Conservation (phyloP, 306 rosid genomes). For the Prunus fruticosa region DNA sequence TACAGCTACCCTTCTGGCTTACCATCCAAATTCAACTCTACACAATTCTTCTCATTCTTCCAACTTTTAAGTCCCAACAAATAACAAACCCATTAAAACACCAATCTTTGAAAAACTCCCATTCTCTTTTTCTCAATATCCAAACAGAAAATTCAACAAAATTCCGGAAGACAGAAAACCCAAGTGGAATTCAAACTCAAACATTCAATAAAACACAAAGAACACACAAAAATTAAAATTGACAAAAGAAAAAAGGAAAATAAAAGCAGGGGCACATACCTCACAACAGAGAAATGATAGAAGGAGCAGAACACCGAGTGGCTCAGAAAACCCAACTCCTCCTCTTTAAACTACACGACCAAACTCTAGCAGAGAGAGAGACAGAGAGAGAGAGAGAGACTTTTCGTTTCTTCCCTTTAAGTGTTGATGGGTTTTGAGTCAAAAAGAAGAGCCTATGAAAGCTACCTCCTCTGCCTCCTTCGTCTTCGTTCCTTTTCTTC, state of each 20-base stretch:
- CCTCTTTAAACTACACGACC: conserved; percentile 24
- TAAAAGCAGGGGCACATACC: conserved; percentile 24
- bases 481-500: not conserved
- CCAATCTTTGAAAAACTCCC: conserved; percentile 4
- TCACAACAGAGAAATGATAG: conserved; percentile 6
- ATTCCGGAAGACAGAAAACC: conserved; percentile 1
- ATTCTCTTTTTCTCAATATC: not conserved
- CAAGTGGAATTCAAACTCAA: conserved; percentile 13
- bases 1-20: not conserved
- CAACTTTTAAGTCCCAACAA: not conserved
- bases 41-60: not conserved
- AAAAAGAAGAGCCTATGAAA: conserved; percentile 47
- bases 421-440: conserved; percentile 30
- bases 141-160: conserved; percentile 13
- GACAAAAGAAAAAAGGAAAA: not conserved
- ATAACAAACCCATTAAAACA: not conserved
- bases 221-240: not conserved
- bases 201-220: conserved; percentile 12
- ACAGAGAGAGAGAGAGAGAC: conserved; percentile 15
- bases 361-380: conserved; percentile 10
- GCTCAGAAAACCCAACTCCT: not conserved
- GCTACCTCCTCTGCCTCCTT: conserved; percentile 34
- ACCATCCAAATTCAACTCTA: not conserved
- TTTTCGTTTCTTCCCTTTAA: conserved; percentile 33
- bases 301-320: conserved; percentile 12